Evolutionary conservation across 352 stramenopile species (phyloP), one percentile per base, ranked within the genome.

Genomic region (Achlya hypogyna): DNA sequence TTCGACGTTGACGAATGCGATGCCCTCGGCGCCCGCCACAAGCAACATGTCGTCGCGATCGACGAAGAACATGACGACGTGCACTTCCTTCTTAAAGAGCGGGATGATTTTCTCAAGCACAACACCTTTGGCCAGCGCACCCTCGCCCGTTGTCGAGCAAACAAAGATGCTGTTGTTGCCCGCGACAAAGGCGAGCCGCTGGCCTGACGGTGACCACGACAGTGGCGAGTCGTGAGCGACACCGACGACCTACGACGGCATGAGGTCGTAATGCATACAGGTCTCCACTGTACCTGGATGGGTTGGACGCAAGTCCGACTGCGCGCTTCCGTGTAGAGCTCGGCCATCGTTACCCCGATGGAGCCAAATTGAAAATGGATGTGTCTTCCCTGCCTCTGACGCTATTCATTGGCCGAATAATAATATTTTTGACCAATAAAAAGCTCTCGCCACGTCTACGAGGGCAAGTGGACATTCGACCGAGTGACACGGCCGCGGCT

Each of bases 151-250:
- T 3, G 25, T 29, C 20, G 20, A 8, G 18, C 51, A 65, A 18
- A 70, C 42, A 54, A 65, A 70, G 35, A 70, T 70, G 40, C 34
- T 43, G 22, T 64, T 66, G 54, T 70, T 70, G 32, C 63, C 63
- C 53, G 63, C 52, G 22, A 70, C 56, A 53, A 70, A 70, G n/a
- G 63, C 63, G 20, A 70, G 35, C 18, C 63, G 63, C 18, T 51
- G 40, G 10, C 63, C 63, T 9, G 52, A 60, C 9, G 20, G 20
- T 1, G 63, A 70, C 63, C 63, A 70, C 27, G 63, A 47, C 25
- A 70, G 34, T 32, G 63, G 49, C 34, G 63, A 65, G 14, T 70
- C 63, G 32, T 49, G 51, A 4, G 52, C 27, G 16, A 70, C 63
- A 27, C 63, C 63, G 23, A 70, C 56, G 22, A 70, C 63, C 63